phyloP scores from a whole-genome alignment of 192 early-diverging fungal species.

The Jimgerdemannia lactiflua region DNA sequence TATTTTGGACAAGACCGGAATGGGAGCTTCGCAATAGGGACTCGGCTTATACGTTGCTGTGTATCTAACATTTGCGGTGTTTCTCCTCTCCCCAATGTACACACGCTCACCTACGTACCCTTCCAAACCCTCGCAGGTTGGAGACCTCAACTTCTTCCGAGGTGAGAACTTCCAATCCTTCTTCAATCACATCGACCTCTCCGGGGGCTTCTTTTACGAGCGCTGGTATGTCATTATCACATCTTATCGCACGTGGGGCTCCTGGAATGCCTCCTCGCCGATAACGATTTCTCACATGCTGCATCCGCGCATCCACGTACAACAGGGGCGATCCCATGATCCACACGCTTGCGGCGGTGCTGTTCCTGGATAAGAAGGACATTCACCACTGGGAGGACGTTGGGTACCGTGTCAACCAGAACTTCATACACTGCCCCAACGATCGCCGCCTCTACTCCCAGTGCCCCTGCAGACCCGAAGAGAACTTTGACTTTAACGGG shows the following conservation, averaged over 20 bases:
- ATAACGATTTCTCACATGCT: too few relatives aligned
- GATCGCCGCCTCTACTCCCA: conserved; percentile 32
- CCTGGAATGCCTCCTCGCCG: too few relatives aligned
- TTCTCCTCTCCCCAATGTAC: neutral
- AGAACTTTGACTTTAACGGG: conserved; percentile 40
- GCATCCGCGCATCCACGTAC: too few relatives aligned
- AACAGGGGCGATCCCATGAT: conserved; percentile 70
- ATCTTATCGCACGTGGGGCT: too few relatives aligned
- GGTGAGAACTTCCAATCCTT: conserved; percentile 50
- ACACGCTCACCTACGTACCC: neutral
- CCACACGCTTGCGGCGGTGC: conserved; percentile 58
- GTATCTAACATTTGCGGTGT: too few relatives aligned
- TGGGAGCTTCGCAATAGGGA: too few relatives aligned
- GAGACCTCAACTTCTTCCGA: conserved; percentile 57
- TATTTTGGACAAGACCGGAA: too few relatives aligned
- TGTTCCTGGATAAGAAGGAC: conserved; percentile 59
- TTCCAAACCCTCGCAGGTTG: neutral
- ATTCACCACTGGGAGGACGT: conserved; percentile 75
- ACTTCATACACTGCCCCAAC: conserved; percentile 67
- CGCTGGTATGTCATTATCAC: conserved; percentile 43
- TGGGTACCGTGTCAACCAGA: conserved; percentile 56
- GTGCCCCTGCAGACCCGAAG: conserved; percentile 44
- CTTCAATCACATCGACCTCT: conserved; percentile 59
- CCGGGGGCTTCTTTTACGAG: conserved; percentile 74
- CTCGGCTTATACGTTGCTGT: too few relatives aligned